Percentiles rank a stretch among this genome's conserved stretches.
Evolutionary conservation across 148 eudicot species (phyloP).

Genomic region (Rhododendron molle): DNA sequence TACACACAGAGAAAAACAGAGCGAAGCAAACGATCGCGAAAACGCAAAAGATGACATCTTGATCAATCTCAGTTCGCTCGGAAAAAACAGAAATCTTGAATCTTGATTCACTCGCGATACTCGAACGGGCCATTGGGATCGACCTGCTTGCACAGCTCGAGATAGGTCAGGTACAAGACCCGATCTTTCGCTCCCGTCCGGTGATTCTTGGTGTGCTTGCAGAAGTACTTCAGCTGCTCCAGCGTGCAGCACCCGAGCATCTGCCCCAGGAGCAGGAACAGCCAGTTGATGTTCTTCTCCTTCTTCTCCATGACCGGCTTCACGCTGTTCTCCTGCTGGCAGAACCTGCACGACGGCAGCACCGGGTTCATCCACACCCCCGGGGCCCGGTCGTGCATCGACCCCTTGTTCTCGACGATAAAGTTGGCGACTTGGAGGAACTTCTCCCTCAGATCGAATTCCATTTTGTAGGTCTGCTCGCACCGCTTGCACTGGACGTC

Average conservation of each 20-base stretch:
- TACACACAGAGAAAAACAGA: too few relatives aligned
- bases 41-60: background rate
- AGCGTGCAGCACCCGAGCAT: slow-evolving; percentile 56
- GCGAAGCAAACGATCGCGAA: too few relatives aligned
- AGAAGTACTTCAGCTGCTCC: slow-evolving; percentile 61
- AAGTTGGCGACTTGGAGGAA: slow-evolving; percentile 25
- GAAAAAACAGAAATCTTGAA: background rate
- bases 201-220: slow-evolving; percentile 57
- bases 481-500: slow-evolving; percentile 62
- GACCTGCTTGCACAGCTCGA: slow-evolving; percentile 45
- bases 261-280: slow-evolving; percentile 63
- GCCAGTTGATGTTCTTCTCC: slow-evolving; percentile 57
- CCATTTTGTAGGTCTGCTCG: slow-evolving; percentile 27
- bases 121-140: slow-evolving; percentile 34
- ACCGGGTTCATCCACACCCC: slow-evolving; percentile 25
- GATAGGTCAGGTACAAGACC: slow-evolving; percentile 40
- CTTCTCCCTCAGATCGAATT: slow-evolving; percentile 35
- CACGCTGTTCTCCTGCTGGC: slow-evolving; percentile 34
- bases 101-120: background rate
- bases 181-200: slow-evolving; percentile 76
- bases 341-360: slow-evolving; percentile 36
- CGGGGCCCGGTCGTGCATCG: slow-evolving; percentile 47
- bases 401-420: background rate
- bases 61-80: background rate
- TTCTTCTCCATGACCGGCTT: slow-evolving; percentile 42